These are phyloP conservation scores for Aspergillus spinulosporus DNA, from an alignment of 2,329 filamentous ascomycete species.

Conservation along the genomic window DNA sequence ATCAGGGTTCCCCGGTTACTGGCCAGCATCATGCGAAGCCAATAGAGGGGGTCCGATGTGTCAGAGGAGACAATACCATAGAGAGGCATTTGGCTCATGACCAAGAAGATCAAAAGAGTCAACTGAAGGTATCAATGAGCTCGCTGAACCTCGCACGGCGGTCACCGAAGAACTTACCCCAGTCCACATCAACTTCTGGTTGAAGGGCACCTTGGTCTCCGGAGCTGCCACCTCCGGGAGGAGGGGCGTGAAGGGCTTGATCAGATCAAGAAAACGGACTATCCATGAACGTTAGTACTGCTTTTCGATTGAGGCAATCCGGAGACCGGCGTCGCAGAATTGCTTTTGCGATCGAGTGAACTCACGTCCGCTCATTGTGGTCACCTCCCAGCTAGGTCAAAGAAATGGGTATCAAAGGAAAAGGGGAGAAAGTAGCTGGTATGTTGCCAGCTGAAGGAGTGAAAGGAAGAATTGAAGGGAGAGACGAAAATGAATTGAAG, in stretches of 20 bases:
- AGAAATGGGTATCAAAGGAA: conserved; percentile 20
- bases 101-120: conserved; percentile 96
- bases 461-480: conserved; percentile 26
- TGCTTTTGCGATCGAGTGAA: conserved; percentile 36
- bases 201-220: conserved; percentile 98
- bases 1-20: conserved; percentile 96
- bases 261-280: conserved; percentile 99
- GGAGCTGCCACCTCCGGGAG: conserved; percentile 98
- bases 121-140: conserved; percentile 49
- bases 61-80: conserved; percentile 99
- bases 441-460: conserved; percentile 38
- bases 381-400: conserved; percentile 36
- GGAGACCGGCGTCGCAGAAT: conserved; percentile 22
- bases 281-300: conserved; percentile 28
- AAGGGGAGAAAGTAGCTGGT: conserved; percentile 33
- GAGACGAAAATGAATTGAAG: conserved; percentile 24
- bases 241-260: conserved; percentile 99
- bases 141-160: conserved; percentile 17
- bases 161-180: conserved; percentile 52
- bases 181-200: conserved; percentile 97
- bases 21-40: conserved; percentile 99
- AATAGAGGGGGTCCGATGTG: conserved; percentile 98
- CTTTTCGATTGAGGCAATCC: conserved; percentile 27
- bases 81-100: conserved; percentile 99
- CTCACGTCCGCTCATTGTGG: conserved; percentile 62